Percentiles rank a stretch among this genome's conserved stretches.
Evolutionary conservation across 2,329 filamentous ascomycete genomes (phyloP).

Genomic region (Diaporthe sp.): DNA sequence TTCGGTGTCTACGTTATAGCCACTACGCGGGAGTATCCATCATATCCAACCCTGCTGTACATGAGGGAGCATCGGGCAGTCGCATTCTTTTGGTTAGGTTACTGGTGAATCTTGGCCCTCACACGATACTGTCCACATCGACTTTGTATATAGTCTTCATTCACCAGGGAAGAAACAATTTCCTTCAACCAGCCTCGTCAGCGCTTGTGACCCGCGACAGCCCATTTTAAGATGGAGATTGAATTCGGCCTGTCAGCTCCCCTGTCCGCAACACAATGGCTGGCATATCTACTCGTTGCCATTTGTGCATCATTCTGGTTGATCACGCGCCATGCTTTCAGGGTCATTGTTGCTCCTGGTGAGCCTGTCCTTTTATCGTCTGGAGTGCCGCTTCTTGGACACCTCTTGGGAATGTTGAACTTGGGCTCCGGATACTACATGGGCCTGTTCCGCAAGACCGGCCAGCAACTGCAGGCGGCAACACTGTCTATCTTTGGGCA

Average conservation of each 20-base stretch:
- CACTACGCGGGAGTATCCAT: background rate
- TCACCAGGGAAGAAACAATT: background rate
- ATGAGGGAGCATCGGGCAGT: background rate
- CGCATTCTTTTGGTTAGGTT: background rate
- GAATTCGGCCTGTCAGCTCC: background rate
- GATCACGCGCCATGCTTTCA: background rate
- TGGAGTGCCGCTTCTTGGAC: background rate
- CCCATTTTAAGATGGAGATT: background rate
- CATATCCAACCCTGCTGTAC: background rate
- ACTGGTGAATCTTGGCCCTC: background rate
- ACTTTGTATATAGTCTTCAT: background rate
- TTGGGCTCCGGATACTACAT: conserved; percentile 6
- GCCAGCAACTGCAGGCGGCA: background rate
- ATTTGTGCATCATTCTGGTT: background rate
- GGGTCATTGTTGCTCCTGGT: background rate
- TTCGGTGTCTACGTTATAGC: background rate
- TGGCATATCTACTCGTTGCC: background rate
- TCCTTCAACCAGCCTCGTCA: background rate
- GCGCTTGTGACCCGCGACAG: background rate
- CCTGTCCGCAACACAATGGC: background rate
- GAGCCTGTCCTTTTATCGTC: background rate
- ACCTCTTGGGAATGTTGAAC: background rate
- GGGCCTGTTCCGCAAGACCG: conserved; percentile 7
- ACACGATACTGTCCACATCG: background rate
- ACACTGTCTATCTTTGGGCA: conserved; percentile 2